phyloP scores from a whole-genome alignment of 805 yeast species.

The Saccharomyces mikatae region DNA sequence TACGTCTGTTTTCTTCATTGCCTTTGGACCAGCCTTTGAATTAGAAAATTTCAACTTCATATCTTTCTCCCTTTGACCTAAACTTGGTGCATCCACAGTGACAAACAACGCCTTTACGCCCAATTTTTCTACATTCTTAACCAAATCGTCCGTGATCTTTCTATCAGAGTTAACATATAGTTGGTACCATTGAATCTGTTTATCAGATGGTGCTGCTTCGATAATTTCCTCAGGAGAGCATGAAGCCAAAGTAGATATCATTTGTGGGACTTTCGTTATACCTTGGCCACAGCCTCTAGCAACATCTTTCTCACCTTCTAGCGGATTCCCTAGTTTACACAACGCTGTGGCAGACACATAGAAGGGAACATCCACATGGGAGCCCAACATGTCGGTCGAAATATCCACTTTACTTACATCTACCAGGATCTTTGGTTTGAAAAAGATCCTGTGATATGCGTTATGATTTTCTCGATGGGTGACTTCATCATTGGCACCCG shows the following conservation, averaged over 20 bases:
- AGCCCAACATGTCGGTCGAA: conserved; percentile 69
- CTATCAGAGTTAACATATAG: conserved; percentile 76
- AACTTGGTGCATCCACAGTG: conserved; percentile 88
- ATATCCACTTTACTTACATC: conserved; percentile 71
- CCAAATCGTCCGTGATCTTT: conserved; percentile 48
- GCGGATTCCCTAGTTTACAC: conserved; percentile 81
- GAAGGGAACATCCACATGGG: conserved; percentile 63
- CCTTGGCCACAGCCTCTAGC: conserved; percentile 76
- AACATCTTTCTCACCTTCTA: conserved; percentile 79
- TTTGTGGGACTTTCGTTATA: conserved; percentile 54
- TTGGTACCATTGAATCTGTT: conserved; percentile 82
- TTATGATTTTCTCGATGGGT: conserved; percentile 83
- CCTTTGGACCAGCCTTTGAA: conserved; percentile 20
- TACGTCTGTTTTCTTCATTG: conserved; percentile 41
- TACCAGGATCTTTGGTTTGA: conserved; percentile 74
- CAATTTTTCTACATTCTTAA: conserved; percentile 62
- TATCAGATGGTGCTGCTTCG: conserved; percentile 49
- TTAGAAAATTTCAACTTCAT: conserved; percentile 54
- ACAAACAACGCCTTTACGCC: conserved; percentile 79
- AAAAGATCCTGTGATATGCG: conserved; percentile 81
- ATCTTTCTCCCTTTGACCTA: conserved; percentile 88
- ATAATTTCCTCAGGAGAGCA: conserved; percentile 81
- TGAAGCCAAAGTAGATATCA: conserved; percentile 89
- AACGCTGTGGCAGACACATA: conserved; percentile 88
- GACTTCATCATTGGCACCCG: conserved; percentile 90